These are phyloP conservation scores for Sphaerobolus stellatus DNA, from an alignment of 1,284 basidiomycete genomes.

Conservation along the genomic window DNA sequence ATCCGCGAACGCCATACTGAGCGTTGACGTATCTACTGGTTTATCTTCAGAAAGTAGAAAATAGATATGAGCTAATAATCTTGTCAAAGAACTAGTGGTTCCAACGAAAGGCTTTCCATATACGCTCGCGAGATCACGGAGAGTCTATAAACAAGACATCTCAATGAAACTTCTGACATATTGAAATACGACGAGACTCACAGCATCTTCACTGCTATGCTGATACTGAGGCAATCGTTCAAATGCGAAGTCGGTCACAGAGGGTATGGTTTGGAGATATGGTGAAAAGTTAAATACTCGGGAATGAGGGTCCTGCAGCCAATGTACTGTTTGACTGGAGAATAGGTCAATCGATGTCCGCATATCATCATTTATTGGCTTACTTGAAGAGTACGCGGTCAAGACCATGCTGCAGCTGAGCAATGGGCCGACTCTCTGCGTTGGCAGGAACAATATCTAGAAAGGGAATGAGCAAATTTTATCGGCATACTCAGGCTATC, in stretches of 20 bases:
- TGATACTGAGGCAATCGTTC: conserved; percentile 77
- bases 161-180: too few relatives aligned
- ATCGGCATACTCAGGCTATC: neutral
- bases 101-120: conserved; percentile 73
- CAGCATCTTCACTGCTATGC: conserved; percentile 78
- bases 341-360: conserved; percentile 10
- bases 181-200: conserved; percentile 29
- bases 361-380: conserved; percentile 22
- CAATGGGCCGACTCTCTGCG: conserved; percentile 58
- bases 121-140: conserved; percentile 61
- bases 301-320: conserved; percentile 84
- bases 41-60: conserved; percentile 74
- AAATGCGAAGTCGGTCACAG: conserved; percentile 89
- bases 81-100: conserved; percentile 90
- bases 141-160: conserved; percentile 48
- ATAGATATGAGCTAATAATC: conserved; percentile 86
- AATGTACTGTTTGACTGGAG: conserved; percentile 85
- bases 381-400: conserved; percentile 87
- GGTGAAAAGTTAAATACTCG: conserved; percentile 85
- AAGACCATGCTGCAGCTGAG: conserved; percentile 74
- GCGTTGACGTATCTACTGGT: conserved; percentile 53
- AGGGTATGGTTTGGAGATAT: conserved; percentile 69
- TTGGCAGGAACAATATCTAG: conserved; percentile 50
- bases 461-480: neutral
- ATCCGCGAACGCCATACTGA: conserved; percentile 60